phyloP scores from a whole-genome alignment of 1,284 basidiomycete species.

The Leccinum pallidistipes region DNA sequence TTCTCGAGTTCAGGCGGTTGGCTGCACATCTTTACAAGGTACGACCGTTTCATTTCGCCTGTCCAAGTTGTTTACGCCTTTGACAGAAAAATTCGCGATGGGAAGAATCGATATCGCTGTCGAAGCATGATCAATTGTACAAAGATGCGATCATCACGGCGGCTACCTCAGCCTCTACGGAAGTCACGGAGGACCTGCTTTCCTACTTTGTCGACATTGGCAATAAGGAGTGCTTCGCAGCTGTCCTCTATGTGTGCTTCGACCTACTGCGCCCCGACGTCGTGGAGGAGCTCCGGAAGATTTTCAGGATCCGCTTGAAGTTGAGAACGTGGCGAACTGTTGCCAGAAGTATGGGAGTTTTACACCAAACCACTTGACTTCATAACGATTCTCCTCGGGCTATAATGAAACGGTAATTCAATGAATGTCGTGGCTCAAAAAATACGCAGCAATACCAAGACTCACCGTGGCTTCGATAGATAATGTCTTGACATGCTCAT shows the following conservation, averaged over 20 bases:
- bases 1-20: constrained; percentile 93
- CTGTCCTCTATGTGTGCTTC: constrained; percentile 89
- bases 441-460: too few relatives aligned
- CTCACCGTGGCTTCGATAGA: too few relatives aligned
- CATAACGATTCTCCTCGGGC: too few relatives aligned
- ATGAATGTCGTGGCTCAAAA: too few relatives aligned
- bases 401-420: too few relatives aligned
- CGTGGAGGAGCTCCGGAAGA: constrained; percentile 74
- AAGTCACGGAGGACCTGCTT: constrained; percentile 92
- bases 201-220: constrained; percentile 97
- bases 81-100: constrained; percentile 89
- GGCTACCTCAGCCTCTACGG: constrained; percentile 73
- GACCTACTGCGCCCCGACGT: constrained; percentile 90
- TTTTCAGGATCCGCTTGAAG: too few relatives aligned
- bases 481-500: too few relatives aligned
- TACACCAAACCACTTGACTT: too few relatives aligned
- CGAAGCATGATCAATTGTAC: constrained; percentile 96
- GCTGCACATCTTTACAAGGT: constrained; percentile 97
- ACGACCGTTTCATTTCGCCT: constrained; percentile 1
- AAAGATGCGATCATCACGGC: constrained; percentile 96
- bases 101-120: constrained; percentile 93
- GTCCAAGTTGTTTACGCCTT: constrained; percentile 4
- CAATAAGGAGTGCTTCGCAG: constrained; percentile 97
- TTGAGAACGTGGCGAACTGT: too few relatives aligned
- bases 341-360: too few relatives aligned